Evolutionary conservation across 495 filamentous ascomycete genomes (phyloP), one percentile per base, ranked within the genome.

Genomic region (Viridothelium virens): DNA sequence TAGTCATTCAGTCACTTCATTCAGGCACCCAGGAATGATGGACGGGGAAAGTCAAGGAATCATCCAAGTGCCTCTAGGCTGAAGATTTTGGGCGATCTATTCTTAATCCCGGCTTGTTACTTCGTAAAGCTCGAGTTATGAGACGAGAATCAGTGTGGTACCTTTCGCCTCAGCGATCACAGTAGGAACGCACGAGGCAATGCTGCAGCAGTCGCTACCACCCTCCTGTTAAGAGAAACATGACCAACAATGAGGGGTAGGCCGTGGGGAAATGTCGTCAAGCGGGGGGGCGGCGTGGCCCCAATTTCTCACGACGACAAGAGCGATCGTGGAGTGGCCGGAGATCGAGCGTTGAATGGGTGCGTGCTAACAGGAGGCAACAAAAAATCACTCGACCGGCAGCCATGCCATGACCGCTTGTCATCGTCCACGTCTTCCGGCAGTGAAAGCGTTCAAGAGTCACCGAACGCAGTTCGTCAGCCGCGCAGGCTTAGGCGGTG

Each of bases 211-310:
- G 6, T 10, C 5, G 53, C 11, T 31, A 36, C 5, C 41, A 44
- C 25, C 25, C 25, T 25, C 25, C 25, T 59, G 53, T 31, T 59
- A 31, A 14, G 14, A 33, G 14, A 59, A 7, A 36, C 53, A 34
- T 36, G 53, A 31, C 31, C 33, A 59, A 34, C 25, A 9, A 31
- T 34, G 53, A 7, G 53, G 53, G 53, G 53, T 59, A 9, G 33
- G 53, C 36, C 3, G 53, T 34, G 53, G 53, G 53, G 53, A 59
- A 59, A 59, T 59, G 53, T 59, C 53, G 53, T 59, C 53, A 59
- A 59, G 53, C 14, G 53, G 53, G 18, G 25, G 33, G 31, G 18
- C 53, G 53, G 53, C 53, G 53, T 59, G 53, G 25, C 25, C 53
- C 53, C 53, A 34, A 36, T 9, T 6, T 10, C 3, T 14, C 36